Conservation (phyloP, 257 asterid genomes). For the Solanum corneliomulleri region DNA sequence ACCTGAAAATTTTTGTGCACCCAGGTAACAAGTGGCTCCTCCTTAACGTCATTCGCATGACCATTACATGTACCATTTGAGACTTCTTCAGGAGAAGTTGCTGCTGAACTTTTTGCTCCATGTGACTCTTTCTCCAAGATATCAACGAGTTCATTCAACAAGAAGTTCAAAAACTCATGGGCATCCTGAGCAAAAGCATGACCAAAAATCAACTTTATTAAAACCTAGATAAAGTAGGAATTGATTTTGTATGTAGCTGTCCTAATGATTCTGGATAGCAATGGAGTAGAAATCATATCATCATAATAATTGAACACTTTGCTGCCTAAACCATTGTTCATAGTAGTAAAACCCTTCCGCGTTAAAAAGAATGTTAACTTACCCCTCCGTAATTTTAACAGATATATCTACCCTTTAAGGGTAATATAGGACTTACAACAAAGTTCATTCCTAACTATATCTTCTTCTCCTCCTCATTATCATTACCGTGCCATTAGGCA, state of each 20-base stretch:
- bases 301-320: not conserved
- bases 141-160: slow-evolving; percentile 77
- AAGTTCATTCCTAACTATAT: not conserved
- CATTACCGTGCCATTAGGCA: not conserved
- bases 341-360: not conserved
- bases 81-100: slow-evolving; percentile 19
- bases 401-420: not conserved
- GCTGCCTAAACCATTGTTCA: not conserved
- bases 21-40: slow-evolving; percentile 68
- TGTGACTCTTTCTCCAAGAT: slow-evolving; percentile 77
- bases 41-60: slow-evolving; percentile 37
- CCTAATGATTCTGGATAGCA: not conserved
- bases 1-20: slow-evolving; percentile 94
- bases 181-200: slow-evolving; percentile 53
- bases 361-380: not conserved
- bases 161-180: slow-evolving; percentile 80
- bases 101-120: slow-evolving; percentile 23
- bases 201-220: not conserved
- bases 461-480: not conserved
- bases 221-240: not conserved
- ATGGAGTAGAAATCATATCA: not conserved
- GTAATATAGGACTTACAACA: not conserved
- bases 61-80: slow-evolving; percentile 43
- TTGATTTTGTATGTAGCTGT: not conserved
- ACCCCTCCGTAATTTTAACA: not conserved